Evolutionary conservation across 1,139 yeast genomes (phyloP).

Genomic region (Taphrina confusa): DNA sequence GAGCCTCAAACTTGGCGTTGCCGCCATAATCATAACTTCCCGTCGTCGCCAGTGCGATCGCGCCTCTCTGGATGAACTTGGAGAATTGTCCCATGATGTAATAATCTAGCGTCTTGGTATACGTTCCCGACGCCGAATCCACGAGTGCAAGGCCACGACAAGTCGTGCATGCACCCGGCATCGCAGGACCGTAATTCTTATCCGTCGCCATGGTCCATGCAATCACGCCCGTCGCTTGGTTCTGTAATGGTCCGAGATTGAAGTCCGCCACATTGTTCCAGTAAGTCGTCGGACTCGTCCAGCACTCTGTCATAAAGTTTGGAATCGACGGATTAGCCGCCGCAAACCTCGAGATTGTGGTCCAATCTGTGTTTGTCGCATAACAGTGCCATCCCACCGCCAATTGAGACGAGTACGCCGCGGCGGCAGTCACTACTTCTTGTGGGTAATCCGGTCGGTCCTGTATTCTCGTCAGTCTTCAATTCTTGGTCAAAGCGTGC

Average conservation of each 20-base stretch:
- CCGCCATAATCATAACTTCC: background rate
- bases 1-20: slow-evolving; percentile 1
- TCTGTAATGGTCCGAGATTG: background rate
- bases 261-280: slow-evolving; percentile 3
- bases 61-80: background rate
- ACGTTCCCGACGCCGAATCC: background rate
- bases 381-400: slow-evolving; percentile 10
- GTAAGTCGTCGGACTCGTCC: slow-evolving; percentile 3
- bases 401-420: background rate
- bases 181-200: background rate
- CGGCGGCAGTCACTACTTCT: background rate
- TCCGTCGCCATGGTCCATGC: slow-evolving; percentile 6
- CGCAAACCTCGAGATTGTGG: background rate
- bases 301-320: slow-evolving; percentile 8
- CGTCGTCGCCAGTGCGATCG: background rate
- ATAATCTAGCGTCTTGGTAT: slow-evolving; percentile 3
- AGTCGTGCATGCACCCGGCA: background rate
- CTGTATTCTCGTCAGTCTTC: background rate
- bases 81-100: slow-evolving; percentile 11
- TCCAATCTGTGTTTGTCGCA: slow-evolving; percentile 1
- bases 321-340: background rate
- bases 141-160: slow-evolving; percentile 1
- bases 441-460: slow-evolving; percentile 13
- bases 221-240: background rate
- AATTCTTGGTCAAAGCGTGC: background rate